Evolutionary conservation across 441 rosid genomes (phyloP), one percentile per base, ranked within the genome.

Genomic region (Geranium incanum): DNA sequence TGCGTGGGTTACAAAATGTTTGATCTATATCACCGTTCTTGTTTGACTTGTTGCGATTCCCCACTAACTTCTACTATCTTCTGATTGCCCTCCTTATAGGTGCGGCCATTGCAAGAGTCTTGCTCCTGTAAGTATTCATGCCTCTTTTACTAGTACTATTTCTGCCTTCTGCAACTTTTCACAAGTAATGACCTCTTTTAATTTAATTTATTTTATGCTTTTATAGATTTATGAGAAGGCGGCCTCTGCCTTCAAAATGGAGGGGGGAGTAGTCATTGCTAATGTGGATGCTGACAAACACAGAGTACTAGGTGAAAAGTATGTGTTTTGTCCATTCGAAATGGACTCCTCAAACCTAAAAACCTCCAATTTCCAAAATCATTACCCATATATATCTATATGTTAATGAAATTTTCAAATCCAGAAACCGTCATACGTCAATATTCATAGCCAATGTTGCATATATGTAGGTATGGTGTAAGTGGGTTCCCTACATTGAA

Each of bases 401-500:
- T 9, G 71, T 57, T 65, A 70, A 36, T 33, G n/a, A 9, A 21
- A 41, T 66, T 45, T 8, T 9, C 52, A 45, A 45, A 1, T 65
- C 52, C 38, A 19, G 21, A 6, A 16, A 48, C 38, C 41, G n/a
- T 15, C 62, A 15, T 70, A 21, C 59, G 59, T 37, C 66, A 21
- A 67, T 69, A 6, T 69, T 59, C 72, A 76, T 41, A 18, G 16
- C 16, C 69, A n/a, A 4, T 69, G 18, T 48, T 73, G 28, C 70
- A 16, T 55, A 6, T 74, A 6, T 75, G 68, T 81, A 94, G 97
- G 85, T 89, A 81, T 71, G 99, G 91, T 74, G 91, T 92, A 37
- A 90, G 95, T 75, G 99, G 97, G 68, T 92, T 28, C 86, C 99
- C 99, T 74, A 92, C 97, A 33, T 68, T 95, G 74, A 95, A 90